phyloP scores from a whole-genome alignment of 2,329 filamentous ascomycete species.

The Beauveria rudraprayagi region DNA sequence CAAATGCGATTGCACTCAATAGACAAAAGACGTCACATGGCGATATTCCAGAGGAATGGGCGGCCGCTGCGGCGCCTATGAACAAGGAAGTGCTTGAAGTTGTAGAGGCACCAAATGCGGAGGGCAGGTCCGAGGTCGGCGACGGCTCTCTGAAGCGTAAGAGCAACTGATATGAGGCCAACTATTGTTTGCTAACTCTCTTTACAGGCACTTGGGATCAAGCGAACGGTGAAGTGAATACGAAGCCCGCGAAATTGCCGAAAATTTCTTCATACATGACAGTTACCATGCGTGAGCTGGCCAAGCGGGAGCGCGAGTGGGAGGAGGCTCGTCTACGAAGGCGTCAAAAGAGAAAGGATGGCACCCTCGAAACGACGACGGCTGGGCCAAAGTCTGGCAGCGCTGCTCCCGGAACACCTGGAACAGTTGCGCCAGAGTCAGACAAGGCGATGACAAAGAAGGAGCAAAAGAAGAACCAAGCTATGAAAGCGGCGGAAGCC shows the following conservation, averaged over 20 bases:
- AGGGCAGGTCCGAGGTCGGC: conserved; percentile 28
- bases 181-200: conserved; percentile 8
- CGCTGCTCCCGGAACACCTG: conserved; percentile 52
- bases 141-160: conserved; percentile 54
- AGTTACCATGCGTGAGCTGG: conserved; percentile 51
- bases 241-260: conserved; percentile 38
- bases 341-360: conserved; percentile 55
- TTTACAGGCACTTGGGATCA: conserved; percentile 33
- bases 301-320: conserved; percentile 57
- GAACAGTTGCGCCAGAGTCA: conserved; percentile 52
- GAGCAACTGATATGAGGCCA: conserved; percentile 15
- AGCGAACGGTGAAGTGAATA: conserved; percentile 27
- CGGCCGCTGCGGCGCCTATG: conserved; percentile 55
- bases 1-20: conserved; percentile 59
- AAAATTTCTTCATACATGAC: conserved; percentile 44
- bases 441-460: conserved; percentile 78
- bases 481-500: conserved; percentile 70
- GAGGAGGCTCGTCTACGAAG: conserved; percentile 66
- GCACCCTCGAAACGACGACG: conserved; percentile 42
- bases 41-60: conserved; percentile 67
- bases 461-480: conserved; percentile 66
- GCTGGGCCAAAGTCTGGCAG: conserved; percentile 46
- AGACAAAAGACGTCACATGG: conserved; percentile 76
- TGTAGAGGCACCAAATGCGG: conserved; percentile 17
- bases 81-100: conserved; percentile 31